A percentile compares a stretch with the other conserved stretches of the same genome.
These are phyloP conservation scores for Seiridium cupressi DNA, from an alignment of 2,329 filamentous ascomycete species.

Conservation along the genomic window DNA sequence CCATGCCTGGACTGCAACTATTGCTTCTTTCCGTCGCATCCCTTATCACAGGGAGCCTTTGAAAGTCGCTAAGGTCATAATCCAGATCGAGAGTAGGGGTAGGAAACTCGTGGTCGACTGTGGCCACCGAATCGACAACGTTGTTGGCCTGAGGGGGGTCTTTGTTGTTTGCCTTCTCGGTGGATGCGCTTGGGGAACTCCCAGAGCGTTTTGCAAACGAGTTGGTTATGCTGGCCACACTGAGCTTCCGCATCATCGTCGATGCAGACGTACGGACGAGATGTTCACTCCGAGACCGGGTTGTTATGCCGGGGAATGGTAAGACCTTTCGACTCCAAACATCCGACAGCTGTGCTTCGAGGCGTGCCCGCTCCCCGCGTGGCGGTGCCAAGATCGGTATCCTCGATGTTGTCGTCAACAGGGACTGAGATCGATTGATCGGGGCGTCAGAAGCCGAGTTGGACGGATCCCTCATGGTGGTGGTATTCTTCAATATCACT, in stretches of 20 bases:
- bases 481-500: slow-evolving; percentile 85
- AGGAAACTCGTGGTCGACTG: slow-evolving; percentile 18
- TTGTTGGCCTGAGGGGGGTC: slow-evolving; percentile 17
- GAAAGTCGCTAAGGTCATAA: slow-evolving; percentile 15
- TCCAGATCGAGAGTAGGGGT: slow-evolving; percentile 9
- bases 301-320: slow-evolving; percentile 79
- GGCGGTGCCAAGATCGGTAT: slow-evolving; percentile 72
- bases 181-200: slow-evolving; percentile 44
- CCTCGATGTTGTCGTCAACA: slow-evolving; percentile 65
- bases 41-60: slow-evolving; percentile 26
- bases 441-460: slow-evolving; percentile 41
- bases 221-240: slow-evolving; percentile 74
- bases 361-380: slow-evolving; percentile 70
- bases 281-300: slow-evolving; percentile 63
- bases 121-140: slow-evolving; percentile 19
- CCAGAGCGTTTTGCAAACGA: slow-evolving; percentile 72
- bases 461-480: slow-evolving; percentile 58
- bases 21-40: slow-evolving; percentile 25
- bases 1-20: slow-evolving; percentile 15
- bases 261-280: slow-evolving; percentile 77
- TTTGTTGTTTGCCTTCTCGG: slow-evolving; percentile 26
- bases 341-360: slow-evolving; percentile 73
- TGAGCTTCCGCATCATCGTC: slow-evolving; percentile 84
- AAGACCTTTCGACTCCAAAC: slow-evolving; percentile 82
- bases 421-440: slow-evolving; percentile 77